Conservation (phyloP, 768 basidiomycete genomes). For the Lactarius sanguifluus region DNA sequence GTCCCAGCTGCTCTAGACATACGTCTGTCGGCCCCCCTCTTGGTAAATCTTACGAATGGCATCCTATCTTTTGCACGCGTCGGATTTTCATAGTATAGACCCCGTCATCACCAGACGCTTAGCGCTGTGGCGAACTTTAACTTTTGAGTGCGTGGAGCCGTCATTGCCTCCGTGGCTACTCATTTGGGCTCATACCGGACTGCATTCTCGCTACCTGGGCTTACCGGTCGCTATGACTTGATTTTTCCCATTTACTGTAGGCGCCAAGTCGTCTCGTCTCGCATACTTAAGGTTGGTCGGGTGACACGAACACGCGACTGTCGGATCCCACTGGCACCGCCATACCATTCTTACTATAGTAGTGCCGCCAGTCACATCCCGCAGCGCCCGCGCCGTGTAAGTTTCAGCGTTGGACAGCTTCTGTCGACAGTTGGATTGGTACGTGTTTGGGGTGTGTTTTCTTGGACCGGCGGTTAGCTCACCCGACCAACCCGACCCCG, state of each 20-base stretch:
- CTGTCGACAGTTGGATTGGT: neutral
- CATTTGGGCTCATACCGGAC: neutral
- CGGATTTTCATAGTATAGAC: neutral
- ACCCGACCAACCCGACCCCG: neutral
- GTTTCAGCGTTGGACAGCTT: neutral
- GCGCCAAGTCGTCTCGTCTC: neutral
- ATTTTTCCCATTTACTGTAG: neutral
- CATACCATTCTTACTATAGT: neutral
- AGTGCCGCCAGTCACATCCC: neutral
- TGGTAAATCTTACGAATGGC: neutral
- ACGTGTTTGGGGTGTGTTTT: neutral
- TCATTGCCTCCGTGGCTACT: neutral
- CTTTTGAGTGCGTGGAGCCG: neutral
- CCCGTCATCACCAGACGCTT: neutral
- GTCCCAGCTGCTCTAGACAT: neutral
- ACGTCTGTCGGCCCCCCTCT: neutral
- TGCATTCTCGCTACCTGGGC: neutral
- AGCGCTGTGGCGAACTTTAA: neutral
- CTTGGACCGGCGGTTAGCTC: neutral
- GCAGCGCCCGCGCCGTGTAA: neutral
- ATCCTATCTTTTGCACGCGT: neutral
- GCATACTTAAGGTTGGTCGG: neutral
- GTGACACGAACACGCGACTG: neutral
- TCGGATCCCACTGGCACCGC: neutral
- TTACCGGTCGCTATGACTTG: neutral